Conservation (phyloP, 75 land plant genomes). For the Azolla pinnata region DNA sequence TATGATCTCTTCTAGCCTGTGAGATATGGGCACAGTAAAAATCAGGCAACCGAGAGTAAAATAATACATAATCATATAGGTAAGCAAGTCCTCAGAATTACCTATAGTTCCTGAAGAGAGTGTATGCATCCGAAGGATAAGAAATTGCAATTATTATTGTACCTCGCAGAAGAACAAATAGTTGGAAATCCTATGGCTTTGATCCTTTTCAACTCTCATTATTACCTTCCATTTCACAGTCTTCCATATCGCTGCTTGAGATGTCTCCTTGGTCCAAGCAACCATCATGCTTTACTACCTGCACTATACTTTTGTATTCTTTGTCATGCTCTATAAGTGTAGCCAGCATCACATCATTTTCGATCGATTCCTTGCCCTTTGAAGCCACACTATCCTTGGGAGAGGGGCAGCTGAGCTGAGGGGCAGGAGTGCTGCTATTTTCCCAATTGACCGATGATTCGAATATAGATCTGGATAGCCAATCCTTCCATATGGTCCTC, state of each 20-base stretch:
- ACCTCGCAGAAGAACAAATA: too few species aligned
- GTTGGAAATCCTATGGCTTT: too few species aligned
- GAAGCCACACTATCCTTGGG: not conserved
- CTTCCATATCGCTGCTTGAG: not conserved
- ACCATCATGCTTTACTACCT: not conserved
- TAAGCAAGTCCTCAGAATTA: too few species aligned
- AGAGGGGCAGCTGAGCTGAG: not conserved
- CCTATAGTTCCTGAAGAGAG: too few species aligned
- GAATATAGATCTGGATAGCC: slow-evolving; percentile 51
- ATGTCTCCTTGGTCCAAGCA: slow-evolving; percentile 6
- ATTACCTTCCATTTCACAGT: too few species aligned
- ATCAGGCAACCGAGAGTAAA: too few species aligned
- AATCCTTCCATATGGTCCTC: slow-evolving; percentile 56
- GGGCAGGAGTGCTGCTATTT: not conserved
- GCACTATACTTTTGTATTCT: not conserved
- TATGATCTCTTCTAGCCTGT: too few species aligned
- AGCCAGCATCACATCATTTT: not conserved
- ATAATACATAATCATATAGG: too few species aligned
- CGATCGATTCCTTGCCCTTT: not conserved
- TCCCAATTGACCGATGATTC: slow-evolving; percentile 7
- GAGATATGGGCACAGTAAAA: too few species aligned
- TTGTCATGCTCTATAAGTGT: not conserved
- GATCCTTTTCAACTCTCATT: too few species aligned
- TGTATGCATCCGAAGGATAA: too few species aligned
- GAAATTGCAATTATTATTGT: too few species aligned